Evolutionary conservation across 352 stramenopile species (phyloP), one percentile per base, ranked within the genome.

Genomic region (Phytophthora agathidicida): DNA sequence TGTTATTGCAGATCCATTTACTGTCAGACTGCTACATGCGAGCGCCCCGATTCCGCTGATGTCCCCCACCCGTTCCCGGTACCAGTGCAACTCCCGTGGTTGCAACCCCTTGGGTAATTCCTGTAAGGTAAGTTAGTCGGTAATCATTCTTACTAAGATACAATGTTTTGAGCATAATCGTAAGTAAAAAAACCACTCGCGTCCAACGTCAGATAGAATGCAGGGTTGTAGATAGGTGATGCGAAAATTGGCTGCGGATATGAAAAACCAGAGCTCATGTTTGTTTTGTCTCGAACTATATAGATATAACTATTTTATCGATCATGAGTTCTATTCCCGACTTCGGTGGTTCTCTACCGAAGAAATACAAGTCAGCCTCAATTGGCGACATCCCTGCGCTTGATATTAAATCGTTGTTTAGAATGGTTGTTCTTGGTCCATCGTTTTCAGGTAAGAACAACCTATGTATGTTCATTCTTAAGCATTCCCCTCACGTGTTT

Each of bases 251-350:
- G 28, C 37, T 59, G 17, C 3, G 30, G 31, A 23, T 52, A 52
- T 13, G 30, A 30, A 6, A 54, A 33, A n/a, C 45, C 20, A 13
- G 22, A 31, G 9, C 11, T 54, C 31, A 43, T 44, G n/a, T n/a
- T n/a, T n/a, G n/a, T n/a, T 53, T 53, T 53, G 32, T 53, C 11
- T 42, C 16, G 5, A n/a, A 1, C 20, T 52, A 54, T 54, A 44
- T 52, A 54, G 30, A 54, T 42, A 10, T 1, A 44, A 5, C 17
- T 6, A 54, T 43, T n/a, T n/a, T n/a, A n/a, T n/a, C n/a, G 7
- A 33, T 53, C 32, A 53, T 43, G 45, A 53, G 45, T 11, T 32
- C 1, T 45, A 56, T 56, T 46, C 47, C 47, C 14, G 17, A 56
- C 9, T 56, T 32, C 3, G 48, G 48, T 6, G 48, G 16, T 31